Base-by-base conservation (phyloP, 2,329 filamentous ascomycete genomes). In the Annulohypoxylon truncatum region DNA sequence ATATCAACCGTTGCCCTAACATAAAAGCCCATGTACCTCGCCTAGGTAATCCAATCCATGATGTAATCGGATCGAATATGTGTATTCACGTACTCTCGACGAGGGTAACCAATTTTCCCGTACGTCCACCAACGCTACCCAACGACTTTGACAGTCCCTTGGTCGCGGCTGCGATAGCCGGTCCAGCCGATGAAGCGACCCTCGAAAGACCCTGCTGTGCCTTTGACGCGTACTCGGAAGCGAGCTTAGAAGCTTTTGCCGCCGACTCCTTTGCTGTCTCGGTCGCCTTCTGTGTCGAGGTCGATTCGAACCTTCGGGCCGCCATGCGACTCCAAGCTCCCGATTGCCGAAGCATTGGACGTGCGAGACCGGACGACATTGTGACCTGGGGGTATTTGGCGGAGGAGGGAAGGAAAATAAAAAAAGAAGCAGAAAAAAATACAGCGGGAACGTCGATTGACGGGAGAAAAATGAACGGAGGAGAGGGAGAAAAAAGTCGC, bases 191-290 rank as follows among this genome's bases (percentile, higher is more conserved):
- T 74, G 91, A 90, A 70, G 90, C 85, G 75, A 96, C 94, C 77
- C 90, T 89, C 74, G 92, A 93, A 59, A 97, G 88, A 71, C 94
- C 93, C 82, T 97, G 86, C 71, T 90, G 87, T 64, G 93, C 94
- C 86, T 93, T 93, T 75, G 84, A 76, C 51, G 82, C 76, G 74
- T 81, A 80, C 67, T 85, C 80, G 70, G 82, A 78, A 46, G 82
- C 81, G 44, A 80, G 72, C 15, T 85, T 80, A 50, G 79, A 73
- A 69, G 80, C 79, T 76, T 82, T 83, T 61, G 71, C 69, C 59
- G 81, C 78, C 44, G 79, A 73, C 26, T 80, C 76, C 77, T 75
- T 74, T 3, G 75, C 69, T 2, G 81, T 78, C 67, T 83, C 79
- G 67, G 79, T 74, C 69, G 83, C 82, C 78, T 84, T 83, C 66